Evolutionary conservation across 441 rosid genomes (phyloP).

Genomic region (Adansonia madagascariensis): DNA sequence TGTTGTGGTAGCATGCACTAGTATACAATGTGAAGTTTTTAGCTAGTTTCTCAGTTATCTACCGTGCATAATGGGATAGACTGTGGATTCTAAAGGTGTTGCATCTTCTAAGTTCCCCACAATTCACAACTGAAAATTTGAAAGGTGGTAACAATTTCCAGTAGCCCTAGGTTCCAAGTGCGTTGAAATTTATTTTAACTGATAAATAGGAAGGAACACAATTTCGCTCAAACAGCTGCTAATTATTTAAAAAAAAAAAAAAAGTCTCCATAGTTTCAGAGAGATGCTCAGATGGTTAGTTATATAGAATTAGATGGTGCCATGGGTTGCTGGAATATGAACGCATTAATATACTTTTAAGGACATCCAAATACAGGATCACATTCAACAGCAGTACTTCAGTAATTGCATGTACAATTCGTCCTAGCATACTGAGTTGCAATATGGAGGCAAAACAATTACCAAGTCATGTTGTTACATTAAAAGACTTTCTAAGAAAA

Average conservation of each 20-base stretch:
- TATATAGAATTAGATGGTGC: background rate
- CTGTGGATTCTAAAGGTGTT: too few relatives aligned
- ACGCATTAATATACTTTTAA: background rate
- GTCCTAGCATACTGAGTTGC: background rate
- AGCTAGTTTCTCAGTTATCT: too few relatives aligned
- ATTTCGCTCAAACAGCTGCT: background rate
- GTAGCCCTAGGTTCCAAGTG: background rate
- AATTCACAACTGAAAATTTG: too few relatives aligned
- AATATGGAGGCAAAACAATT: background rate
- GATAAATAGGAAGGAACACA: background rate
- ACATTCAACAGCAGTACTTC: background rate
- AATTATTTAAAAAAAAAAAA: too few relatives aligned
- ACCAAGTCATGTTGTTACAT: background rate
- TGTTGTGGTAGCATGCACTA: too few relatives aligned
- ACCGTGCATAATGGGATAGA: too few relatives aligned
- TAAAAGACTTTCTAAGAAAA: background rate
- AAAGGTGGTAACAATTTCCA: background rate
- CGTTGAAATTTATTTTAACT: background rate
- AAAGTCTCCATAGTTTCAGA: background rate
- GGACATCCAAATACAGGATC: background rate
- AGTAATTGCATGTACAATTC: background rate
- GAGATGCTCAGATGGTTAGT: background rate
- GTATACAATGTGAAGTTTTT: too few relatives aligned
- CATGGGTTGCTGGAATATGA: background rate
- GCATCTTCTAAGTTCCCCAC: too few relatives aligned